Conservation (phyloP, 1,284 basidiomycete genomes). For the Cryptococcus wingfieldii region DNA sequence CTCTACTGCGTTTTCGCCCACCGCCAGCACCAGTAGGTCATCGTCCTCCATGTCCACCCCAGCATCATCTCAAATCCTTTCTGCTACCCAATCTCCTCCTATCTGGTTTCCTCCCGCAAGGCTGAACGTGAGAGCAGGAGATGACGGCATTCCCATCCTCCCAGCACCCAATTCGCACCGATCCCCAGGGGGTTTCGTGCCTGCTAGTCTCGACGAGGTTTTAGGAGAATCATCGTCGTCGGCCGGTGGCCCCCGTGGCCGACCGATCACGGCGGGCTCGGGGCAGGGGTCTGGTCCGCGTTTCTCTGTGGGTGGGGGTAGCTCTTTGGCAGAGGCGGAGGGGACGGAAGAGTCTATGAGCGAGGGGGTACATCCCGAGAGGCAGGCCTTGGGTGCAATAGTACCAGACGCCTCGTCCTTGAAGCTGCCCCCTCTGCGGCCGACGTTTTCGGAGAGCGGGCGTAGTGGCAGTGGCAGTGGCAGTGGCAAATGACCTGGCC, state of each 20-base stretch:
- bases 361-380: too few species aligned
- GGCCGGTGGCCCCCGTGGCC: neutral
- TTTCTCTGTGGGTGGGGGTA: neutral
- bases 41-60: neutral
- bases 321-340: neutral
- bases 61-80: neutral
- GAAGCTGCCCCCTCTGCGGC: neutral
- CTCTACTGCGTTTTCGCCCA: neutral
- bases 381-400: too few species aligned
- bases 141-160: constrained; percentile 18
- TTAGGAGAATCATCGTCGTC: neutral
- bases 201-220: constrained; percentile 13
- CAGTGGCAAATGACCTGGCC: neutral
- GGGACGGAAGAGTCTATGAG: too few species aligned
- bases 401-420: neutral
- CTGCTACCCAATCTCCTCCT: constrained; percentile 5
- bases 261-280: neutral
- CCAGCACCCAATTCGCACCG: constrained; percentile 11
- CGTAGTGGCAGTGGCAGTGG: neutral
- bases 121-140: constrained; percentile 8
- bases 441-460: neutral
- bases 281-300: neutral
- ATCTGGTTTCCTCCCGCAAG: constrained; percentile 6
- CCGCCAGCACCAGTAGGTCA: neutral
- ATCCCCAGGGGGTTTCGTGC: constrained; percentile 3